Evolutionary conservation across 108 stramenopile species (phyloP).

Genomic region (Mediolabrus comicus): DNA sequence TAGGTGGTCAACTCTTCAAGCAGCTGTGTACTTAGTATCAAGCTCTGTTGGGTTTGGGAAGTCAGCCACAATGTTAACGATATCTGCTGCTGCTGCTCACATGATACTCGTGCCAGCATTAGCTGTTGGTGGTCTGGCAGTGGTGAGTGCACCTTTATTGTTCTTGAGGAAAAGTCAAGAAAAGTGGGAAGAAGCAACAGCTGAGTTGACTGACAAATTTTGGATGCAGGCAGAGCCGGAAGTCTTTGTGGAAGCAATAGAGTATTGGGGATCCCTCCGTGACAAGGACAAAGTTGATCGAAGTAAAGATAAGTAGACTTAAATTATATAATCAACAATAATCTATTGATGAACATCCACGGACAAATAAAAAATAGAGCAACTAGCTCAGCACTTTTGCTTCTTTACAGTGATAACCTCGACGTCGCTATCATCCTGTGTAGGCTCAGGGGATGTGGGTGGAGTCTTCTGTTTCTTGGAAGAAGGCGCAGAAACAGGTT

Average conservation of each 20-base stretch:
- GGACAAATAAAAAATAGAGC: background rate
- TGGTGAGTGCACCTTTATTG: conserved; percentile 39
- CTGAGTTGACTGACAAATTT: conserved; percentile 41
- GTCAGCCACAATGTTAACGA: conserved; percentile 44
- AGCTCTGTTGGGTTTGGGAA: conserved; percentile 41
- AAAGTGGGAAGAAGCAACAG: conserved; percentile 45
- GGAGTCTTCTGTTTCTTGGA: conserved; percentile 35
- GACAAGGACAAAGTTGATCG: too few species aligned
- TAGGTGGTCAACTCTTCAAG: conserved; percentile 51
- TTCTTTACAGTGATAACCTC: conserved; percentile 32
- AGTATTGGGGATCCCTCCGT: conserved; percentile 55
- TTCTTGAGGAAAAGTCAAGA: conserved; percentile 40
- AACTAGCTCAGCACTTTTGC: background rate
- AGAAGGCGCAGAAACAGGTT: conserved; percentile 5
- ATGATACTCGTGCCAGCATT: conserved; percentile 38
- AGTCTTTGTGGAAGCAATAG: conserved; percentile 46
- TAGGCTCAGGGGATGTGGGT: conserved; percentile 36
- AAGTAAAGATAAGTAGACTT: background rate
- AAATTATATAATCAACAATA: background rate
- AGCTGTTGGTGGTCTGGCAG: conserved; percentile 42
- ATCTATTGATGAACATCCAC: background rate
- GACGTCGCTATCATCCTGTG: conserved; percentile 10
- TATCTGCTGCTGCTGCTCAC: conserved; percentile 46
- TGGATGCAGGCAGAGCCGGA: conserved; percentile 43
- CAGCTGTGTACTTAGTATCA: conserved; percentile 47